These are phyloP conservation scores for Mycena alexandri DNA, from an alignment of 768 basidiomycete genomes.

Conservation along the genomic window DNA sequence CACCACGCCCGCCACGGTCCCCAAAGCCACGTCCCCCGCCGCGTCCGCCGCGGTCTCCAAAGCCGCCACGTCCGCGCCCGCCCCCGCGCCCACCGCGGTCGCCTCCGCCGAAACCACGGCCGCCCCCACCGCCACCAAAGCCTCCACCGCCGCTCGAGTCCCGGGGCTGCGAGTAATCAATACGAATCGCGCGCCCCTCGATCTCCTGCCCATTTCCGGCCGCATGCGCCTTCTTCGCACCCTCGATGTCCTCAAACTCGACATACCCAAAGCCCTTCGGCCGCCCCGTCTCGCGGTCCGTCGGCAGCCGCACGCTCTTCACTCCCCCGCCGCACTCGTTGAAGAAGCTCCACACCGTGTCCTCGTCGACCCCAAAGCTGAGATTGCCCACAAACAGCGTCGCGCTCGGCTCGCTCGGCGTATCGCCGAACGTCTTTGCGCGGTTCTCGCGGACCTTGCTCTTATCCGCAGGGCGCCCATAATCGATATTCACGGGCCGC, in stretches of 20 bases:
- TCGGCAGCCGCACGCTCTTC: slow-evolving; percentile 90
- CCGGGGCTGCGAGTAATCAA: slow-evolving; percentile 90
- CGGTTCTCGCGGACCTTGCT: slow-evolving; percentile 72
- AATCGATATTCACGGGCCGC: slow-evolving; percentile 86
- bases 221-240: slow-evolving; percentile 85
- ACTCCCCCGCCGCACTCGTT: slow-evolving; percentile 83
- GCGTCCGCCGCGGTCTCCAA: slow-evolving; percentile 53
- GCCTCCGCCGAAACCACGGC: slow-evolving; percentile 54
- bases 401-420: slow-evolving; percentile 69
- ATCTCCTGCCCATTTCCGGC: slow-evolving; percentile 79
- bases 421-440: slow-evolving; percentile 83
- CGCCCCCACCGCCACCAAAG: too few species aligned
- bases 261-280: slow-evolving; percentile 98
- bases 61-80: slow-evolving; percentile 53
- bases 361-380: slow-evolving; percentile 84
- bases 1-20: slow-evolving; percentile 51
- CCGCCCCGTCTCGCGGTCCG: slow-evolving; percentile 89
- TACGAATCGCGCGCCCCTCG: slow-evolving; percentile 82
- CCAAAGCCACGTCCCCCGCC: slow-evolving; percentile 40
- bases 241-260: slow-evolving; percentile 86
- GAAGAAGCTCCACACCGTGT: slow-evolving; percentile 91
- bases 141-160: slow-evolving; percentile 70
- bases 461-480: slow-evolving; percentile 74
- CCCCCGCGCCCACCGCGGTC: slow-evolving; percentile 49
- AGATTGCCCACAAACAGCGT: slow-evolving; percentile 95